These are phyloP conservation scores for Boletus rubescentipes DNA, from an alignment of 768 basidiomycete genomes.

Conservation along the genomic window DNA sequence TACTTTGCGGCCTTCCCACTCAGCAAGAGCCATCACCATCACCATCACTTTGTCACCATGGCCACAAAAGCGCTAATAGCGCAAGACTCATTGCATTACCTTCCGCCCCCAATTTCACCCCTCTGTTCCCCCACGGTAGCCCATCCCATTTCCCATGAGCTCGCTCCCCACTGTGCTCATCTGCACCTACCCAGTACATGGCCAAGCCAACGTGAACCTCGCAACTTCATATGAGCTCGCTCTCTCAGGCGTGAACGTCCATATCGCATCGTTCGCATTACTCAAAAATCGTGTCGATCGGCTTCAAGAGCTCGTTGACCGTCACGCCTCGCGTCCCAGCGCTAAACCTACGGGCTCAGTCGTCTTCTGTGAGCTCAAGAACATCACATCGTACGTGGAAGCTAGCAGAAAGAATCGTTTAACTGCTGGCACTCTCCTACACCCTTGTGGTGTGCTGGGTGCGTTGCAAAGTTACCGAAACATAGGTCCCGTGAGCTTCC, in stretches of 20 bases:
- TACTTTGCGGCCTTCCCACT: no score
- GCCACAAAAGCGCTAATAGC: no score
- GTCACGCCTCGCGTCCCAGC: neutral
- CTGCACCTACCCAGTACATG: neutral
- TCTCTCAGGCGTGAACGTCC: neutral
- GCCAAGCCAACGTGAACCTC: neutral
- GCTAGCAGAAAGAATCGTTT: neutral
- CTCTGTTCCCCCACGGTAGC: no score
- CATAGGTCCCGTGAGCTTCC: neutral
- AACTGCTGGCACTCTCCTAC: neutral
- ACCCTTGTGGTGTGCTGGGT: neutral
- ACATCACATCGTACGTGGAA: neutral
- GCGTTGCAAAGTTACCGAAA: neutral
- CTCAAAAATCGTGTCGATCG: conserved; percentile 1
- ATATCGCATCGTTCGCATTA: conserved; percentile 1
- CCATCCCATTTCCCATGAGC: neutral
- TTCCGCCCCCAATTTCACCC: no score
- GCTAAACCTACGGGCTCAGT: neutral
- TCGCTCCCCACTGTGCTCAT: conserved; percentile 2
- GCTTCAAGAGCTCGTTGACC: neutral
- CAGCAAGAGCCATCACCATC: no score
- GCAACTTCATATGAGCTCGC: conserved; percentile 9
- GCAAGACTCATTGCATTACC: no score
- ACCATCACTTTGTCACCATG: no score
- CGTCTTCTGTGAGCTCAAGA: neutral